Evolutionary conservation across 2,329 filamentous ascomycete genomes (phyloP).

Genomic region (Penicillium vulpinum): DNA sequence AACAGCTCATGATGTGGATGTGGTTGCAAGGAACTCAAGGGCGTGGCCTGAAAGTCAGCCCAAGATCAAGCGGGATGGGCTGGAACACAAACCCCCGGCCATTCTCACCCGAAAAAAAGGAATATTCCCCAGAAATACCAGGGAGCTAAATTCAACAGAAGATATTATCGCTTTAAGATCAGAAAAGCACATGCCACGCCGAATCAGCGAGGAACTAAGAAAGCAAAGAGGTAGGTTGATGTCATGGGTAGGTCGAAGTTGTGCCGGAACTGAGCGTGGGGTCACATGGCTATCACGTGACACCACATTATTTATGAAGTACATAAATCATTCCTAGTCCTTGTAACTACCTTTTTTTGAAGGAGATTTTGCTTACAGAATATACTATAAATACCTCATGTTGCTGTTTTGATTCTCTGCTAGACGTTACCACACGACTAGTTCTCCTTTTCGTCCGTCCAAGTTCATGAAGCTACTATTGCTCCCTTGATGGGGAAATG

Average conservation of each 20-base stretch:
- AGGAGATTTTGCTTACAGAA: background rate
- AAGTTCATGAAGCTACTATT: background rate
- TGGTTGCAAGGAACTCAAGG: background rate
- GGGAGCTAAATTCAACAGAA: background rate
- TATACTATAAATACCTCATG: background rate
- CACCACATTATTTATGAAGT: background rate
- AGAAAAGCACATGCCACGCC: background rate
- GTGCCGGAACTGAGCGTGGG: slow-evolving; percentile 3
- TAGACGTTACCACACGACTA: background rate
- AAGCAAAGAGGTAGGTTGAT: slow-evolving; percentile 5
- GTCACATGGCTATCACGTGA: slow-evolving; percentile 5
- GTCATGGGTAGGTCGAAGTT: slow-evolving; percentile 10
- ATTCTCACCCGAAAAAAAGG: background rate
- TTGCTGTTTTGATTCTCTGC: too few relatives aligned
- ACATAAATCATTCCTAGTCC: background rate
- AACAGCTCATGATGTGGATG: slow-evolving; percentile 2
- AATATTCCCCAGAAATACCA: background rate
- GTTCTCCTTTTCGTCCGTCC: too few relatives aligned
- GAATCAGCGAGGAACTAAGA: slow-evolving; percentile 1
- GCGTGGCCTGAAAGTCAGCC: slow-evolving; percentile 4
- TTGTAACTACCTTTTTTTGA: background rate
- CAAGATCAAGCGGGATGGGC: slow-evolving; percentile 8
- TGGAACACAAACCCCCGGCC: slow-evolving; percentile 5
- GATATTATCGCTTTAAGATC: background rate
- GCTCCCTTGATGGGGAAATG: background rate